phyloP scores from a whole-genome alignment of 2,329 filamentous ascomycete species.

The Microcyclospora pomicola region DNA sequence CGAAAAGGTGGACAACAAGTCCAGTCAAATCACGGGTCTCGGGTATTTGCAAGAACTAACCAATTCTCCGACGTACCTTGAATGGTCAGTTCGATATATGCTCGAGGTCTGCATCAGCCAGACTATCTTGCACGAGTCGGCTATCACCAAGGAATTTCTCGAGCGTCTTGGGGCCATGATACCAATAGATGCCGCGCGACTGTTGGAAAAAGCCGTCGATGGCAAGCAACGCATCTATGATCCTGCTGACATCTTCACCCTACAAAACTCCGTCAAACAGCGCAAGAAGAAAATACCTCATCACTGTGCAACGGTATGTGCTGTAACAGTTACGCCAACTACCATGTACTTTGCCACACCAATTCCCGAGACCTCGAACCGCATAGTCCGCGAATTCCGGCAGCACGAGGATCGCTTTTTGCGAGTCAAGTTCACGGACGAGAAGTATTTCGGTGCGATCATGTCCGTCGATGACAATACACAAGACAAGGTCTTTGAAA shows the following conservation, averaged over 20 bases:
- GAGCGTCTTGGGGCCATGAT: constrained; percentile 42
- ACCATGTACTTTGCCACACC: constrained; percentile 68
- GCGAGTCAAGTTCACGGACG: constrained; percentile 79
- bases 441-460: constrained; percentile 41
- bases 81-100: constrained; percentile 70
- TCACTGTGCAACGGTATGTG: constrained; percentile 63
- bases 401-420: constrained; percentile 66
- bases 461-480: constrained; percentile 18
- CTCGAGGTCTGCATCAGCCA: constrained; percentile 87
- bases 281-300: constrained; percentile 32
- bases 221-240: constrained; percentile 48
- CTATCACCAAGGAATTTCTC: constrained; percentile 55
- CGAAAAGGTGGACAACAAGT: neutral
- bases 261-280: constrained; percentile 26
- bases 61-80: constrained; percentile 14
- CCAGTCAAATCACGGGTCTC: constrained; percentile 2
- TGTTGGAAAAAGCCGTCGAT: constrained; percentile 63
- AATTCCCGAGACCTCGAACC: constrained; percentile 72
- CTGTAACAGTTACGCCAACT: constrained; percentile 70
- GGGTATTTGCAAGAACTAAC: constrained; percentile 10
- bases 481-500: constrained; percentile 46
- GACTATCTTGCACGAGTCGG: constrained; percentile 62
- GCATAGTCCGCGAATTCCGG: constrained; percentile 62
- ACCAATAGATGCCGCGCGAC: constrained; percentile 39
- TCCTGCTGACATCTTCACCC: constrained; percentile 56